Conservation (phyloP, 2,329 filamentous ascomycete species). For the Hypoxylon sp. region DNA sequence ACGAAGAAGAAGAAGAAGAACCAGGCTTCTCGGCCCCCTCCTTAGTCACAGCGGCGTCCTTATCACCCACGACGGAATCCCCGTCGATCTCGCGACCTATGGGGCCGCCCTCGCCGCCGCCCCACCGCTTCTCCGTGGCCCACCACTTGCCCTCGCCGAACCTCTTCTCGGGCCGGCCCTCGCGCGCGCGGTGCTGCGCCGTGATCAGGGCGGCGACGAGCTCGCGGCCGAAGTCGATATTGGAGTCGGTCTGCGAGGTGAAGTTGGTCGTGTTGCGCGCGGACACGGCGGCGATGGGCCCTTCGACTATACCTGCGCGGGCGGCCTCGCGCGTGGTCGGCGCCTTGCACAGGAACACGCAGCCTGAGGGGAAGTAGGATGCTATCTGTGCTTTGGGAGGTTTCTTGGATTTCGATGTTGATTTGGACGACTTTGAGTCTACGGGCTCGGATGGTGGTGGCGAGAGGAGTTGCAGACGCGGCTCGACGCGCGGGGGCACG, state of each 20-base stretch:
- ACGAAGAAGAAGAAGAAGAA: background rate
- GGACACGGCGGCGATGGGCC: slow-evolving; percentile 73
- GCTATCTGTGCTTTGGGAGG: slow-evolving; percentile 54
- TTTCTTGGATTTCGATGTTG: slow-evolving; percentile 2
- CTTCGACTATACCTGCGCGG: slow-evolving; percentile 71
- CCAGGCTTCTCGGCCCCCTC: slow-evolving; percentile 2
- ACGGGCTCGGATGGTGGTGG: slow-evolving; percentile 37
- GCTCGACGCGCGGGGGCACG: slow-evolving; percentile 69
- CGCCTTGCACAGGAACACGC: slow-evolving; percentile 72
- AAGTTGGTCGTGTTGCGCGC: slow-evolving; percentile 70
- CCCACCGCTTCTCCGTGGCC: slow-evolving; percentile 73
- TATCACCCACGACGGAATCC: slow-evolving; percentile 63
- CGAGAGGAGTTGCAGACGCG: slow-evolving; percentile 68
- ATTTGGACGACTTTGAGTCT: background rate
- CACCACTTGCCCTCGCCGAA: slow-evolving; percentile 74
- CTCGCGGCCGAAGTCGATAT: slow-evolving; percentile 74
- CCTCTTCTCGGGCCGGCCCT: slow-evolving; percentile 69
- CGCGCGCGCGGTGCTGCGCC: slow-evolving; percentile 73
- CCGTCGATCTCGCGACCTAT: slow-evolving; percentile 73
- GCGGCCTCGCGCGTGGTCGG: slow-evolving; percentile 73
- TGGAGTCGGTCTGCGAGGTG: slow-evolving; percentile 66
- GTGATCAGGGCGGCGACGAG: slow-evolving; percentile 72
- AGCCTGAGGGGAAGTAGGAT: slow-evolving; percentile 72
- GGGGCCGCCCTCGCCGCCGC: slow-evolving; percentile 72
- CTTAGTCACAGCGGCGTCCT: slow-evolving; percentile 53